Conservation (phyloP, 129 eudicot genomes). For the Arctium lappa region DNA sequence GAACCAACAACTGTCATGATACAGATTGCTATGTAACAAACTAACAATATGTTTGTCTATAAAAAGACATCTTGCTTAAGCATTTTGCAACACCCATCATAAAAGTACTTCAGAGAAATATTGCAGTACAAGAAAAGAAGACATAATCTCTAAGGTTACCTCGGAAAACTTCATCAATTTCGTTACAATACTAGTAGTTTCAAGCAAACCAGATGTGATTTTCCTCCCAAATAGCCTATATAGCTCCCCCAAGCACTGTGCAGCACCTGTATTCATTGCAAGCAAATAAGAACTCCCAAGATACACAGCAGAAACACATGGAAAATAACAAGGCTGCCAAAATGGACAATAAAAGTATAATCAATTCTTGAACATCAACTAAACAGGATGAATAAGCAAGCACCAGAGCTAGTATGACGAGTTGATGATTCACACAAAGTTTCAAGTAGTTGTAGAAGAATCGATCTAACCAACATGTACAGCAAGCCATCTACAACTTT, state of each 20-base stretch:
- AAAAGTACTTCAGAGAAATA: conserved; percentile 15
- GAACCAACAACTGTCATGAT: not conserved
- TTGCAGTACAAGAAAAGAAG: not conserved
- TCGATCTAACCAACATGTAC: not conserved
- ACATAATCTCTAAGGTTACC: conserved; percentile 40
- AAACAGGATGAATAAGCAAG: conserved; percentile 6
- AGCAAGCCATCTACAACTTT: conserved; percentile 2
- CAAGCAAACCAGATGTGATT: conserved; percentile 89
- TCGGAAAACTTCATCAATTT: conserved; percentile 80
- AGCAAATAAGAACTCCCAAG: not conserved
- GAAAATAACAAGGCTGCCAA: conserved; percentile 1
- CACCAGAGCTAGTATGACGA: not conserved
- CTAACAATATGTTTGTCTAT: not conserved
- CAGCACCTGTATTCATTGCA: conserved; percentile 61
- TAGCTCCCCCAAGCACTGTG: conserved; percentile 88
- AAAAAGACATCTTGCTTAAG: conserved; percentile 5
- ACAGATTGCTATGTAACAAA: not conserved
- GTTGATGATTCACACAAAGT: not conserved
- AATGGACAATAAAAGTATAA: not conserved
- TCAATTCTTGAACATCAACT: not conserved
- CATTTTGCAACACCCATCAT: conserved; percentile 3
- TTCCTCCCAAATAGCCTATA: conserved; percentile 82
- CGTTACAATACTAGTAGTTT: conserved; percentile 75
- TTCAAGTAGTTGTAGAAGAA: not conserved
- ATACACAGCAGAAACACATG: not conserved